These are phyloP conservation scores for Balakata baccata DNA, from an alignment of 345 rosid species.

Conservation along the genomic window DNA sequence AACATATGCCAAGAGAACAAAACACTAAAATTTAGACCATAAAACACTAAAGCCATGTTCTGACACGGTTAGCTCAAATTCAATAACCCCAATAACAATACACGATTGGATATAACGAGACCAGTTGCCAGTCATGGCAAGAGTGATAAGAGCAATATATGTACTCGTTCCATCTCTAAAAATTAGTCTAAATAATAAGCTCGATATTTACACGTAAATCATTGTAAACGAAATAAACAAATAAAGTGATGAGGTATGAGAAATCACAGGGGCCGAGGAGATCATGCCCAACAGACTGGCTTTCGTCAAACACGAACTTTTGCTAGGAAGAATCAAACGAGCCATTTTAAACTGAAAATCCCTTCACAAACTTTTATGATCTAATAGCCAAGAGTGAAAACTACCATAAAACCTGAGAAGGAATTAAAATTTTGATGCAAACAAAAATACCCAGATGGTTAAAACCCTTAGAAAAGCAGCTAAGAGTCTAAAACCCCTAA, in stretches of 20 bases:
- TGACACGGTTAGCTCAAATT: background rate
- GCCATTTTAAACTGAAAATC: constrained; percentile 48
- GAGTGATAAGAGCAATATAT: too few relatives aligned
- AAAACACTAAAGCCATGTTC: background rate
- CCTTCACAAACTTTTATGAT: background rate
- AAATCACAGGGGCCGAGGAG: constrained; percentile 78
- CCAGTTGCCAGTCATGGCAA: too few relatives aligned
- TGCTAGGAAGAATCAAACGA: constrained; percentile 74
- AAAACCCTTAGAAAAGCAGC: constrained; percentile 21
- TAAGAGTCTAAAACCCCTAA: constrained; percentile 16
- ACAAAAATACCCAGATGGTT: constrained; percentile 18
- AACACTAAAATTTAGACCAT: background rate
- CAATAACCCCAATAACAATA: background rate
- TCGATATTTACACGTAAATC: too few relatives aligned
- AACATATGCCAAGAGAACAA: background rate
- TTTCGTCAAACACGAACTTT: constrained; percentile 68
- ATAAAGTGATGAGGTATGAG: constrained; percentile 17
- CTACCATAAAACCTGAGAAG: background rate
- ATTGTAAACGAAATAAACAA: background rate
- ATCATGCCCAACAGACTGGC: constrained; percentile 68
- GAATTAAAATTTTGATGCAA: background rate
- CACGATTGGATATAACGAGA: too few relatives aligned
- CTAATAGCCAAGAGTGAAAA: constrained; percentile 5
- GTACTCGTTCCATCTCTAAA: too few relatives aligned
- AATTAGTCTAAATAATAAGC: too few relatives aligned